Base-by-base conservation (phyloP, 352 stramenopile species). In the Plasmopara muralis region DNA sequence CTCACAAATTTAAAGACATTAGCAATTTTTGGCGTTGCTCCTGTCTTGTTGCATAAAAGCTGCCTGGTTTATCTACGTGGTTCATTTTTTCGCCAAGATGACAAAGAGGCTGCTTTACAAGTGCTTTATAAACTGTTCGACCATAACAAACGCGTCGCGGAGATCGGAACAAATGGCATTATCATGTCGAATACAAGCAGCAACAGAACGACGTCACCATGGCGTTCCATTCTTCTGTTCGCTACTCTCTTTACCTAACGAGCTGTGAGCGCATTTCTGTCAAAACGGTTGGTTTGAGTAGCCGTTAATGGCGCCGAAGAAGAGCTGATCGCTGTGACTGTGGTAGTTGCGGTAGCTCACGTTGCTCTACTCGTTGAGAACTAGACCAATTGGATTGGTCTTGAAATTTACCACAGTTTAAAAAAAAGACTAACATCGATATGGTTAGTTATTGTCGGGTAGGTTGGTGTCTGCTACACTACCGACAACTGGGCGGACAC, bases 1-100 rank as follows among this genome's bases (percentile, higher is more conserved):
- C 64, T 93, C n/a, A 80, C 65, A 61, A 79, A 89, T 50, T 93
- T 79, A 77, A 89, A 86, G 48, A 57, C 80, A 29, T 50, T 89
- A 30, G 73, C 79, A n/a, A 58, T 86, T 18, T 57, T 64, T 16
- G 64, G 60, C 4, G 50, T 89, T 7, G 31, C 70, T 9, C 79
- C 79, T 7, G 75, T 67, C 50, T 87, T 10, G 61, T 83, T 31
- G 75, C 78, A 37, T 79, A 92, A 53, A 72, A 72, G 13, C 64
- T 92, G 14, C 77, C 79, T 0, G 82, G 3, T 25, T 89, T 77
- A 15, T 77, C 79, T 4, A 84, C 82, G 50, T 93, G 76, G 78
- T 74, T 93, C 50, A 74, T 77, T 93, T 20, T 50, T 74, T 4
- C 75, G 72, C 42, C 79, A 90, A 42, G 70, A 88, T 38, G 82